phyloP scores from a whole-genome alignment of 257 asterid species.

The Primulina eburnea region DNA sequence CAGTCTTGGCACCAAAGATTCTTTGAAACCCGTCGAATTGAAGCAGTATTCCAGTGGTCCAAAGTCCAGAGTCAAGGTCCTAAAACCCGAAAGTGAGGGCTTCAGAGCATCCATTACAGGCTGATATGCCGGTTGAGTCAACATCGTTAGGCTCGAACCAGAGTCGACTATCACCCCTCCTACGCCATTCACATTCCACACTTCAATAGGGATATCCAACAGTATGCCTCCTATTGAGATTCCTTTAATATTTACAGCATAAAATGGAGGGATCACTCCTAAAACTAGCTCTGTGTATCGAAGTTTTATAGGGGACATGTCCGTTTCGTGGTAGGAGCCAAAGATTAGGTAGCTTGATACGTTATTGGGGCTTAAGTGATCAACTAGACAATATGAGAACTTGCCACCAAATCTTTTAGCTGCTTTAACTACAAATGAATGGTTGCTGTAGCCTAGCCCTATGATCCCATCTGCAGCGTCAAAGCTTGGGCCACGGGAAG shows the following conservation, averaged over 20 bases:
- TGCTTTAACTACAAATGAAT: slow-evolving; percentile 43
- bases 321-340: slow-evolving; percentile 29
- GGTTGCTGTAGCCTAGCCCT: slow-evolving; percentile 56
- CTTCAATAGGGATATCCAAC: slow-evolving; percentile 42
- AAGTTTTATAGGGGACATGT: slow-evolving; percentile 16
- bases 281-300: slow-evolving; percentile 44
- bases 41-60: slow-evolving; percentile 50
- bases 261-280: slow-evolving; percentile 43
- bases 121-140: slow-evolving; percentile 44
- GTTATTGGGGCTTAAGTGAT: slow-evolving; percentile 49
- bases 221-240: slow-evolving; percentile 42
- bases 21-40: slow-evolving; percentile 48
- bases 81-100: slow-evolving; percentile 27
- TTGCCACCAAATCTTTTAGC: slow-evolving; percentile 42
- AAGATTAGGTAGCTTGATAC: slow-evolving; percentile 47
- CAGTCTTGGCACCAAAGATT: slow-evolving; percentile 41
- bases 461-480: slow-evolving; percentile 44
- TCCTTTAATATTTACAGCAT: slow-evolving; percentile 45
- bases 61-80: slow-evolving; percentile 25
- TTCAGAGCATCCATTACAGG: slow-evolving; percentile 42
- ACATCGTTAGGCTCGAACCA: slow-evolving; percentile 46
- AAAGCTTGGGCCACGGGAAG: slow-evolving; percentile 35
- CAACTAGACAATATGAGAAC: slow-evolving; percentile 63
- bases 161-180: slow-evolving; percentile 59
- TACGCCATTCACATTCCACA: slow-evolving; percentile 35